Evolutionary conservation across 2,329 filamentous ascomycete species (phyloP).

Genomic region (Arthrinium puccinioides): DNA sequence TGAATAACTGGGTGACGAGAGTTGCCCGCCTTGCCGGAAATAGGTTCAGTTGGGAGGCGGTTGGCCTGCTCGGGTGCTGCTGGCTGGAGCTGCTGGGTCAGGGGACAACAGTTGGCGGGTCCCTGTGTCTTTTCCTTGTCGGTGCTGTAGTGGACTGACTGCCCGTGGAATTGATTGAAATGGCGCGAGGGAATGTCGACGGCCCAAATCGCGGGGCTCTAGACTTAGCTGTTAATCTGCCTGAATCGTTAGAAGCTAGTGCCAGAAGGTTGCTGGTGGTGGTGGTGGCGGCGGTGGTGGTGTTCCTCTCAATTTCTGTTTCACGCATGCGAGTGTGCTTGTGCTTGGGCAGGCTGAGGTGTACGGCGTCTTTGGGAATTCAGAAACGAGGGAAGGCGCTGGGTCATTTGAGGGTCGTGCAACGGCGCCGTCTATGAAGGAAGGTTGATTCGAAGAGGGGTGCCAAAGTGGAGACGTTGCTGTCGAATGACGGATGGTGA

Average conservation of each 20-base stretch:
- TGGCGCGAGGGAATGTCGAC: constrained; percentile 5
- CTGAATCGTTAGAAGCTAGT: neutral
- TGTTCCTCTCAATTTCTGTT: too few species aligned
- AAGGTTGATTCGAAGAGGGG: constrained; percentile 4
- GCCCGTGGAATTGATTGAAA: constrained; percentile 1
- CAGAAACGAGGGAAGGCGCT: too few species aligned
- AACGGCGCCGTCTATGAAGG: constrained; percentile 1
- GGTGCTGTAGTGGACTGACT: too few species aligned
- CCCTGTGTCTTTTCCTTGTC: too few species aligned
- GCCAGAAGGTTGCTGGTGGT: neutral
- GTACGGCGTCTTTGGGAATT: too few species aligned
- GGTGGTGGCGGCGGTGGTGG: too few species aligned
- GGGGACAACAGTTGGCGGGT: constrained; percentile 4
- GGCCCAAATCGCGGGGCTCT: constrained; percentile 3
- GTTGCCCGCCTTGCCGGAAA: constrained; percentile 4
- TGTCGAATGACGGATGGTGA: constrained; percentile 3
- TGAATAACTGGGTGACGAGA: neutral
- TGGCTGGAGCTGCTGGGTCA: too few species aligned
- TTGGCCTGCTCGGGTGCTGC: neutral
- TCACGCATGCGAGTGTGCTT: too few species aligned
- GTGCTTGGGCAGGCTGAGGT: too few species aligned
- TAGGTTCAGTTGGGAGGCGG: constrained; percentile 2
- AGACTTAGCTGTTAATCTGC: too few species aligned
- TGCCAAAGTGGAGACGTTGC: constrained; percentile 3
- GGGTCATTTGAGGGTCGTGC: constrained; percentile 5